These are phyloP conservation scores for Avicennia marina DNA, from an alignment of 257 asterid genomes.

Conservation along the genomic window DNA sequence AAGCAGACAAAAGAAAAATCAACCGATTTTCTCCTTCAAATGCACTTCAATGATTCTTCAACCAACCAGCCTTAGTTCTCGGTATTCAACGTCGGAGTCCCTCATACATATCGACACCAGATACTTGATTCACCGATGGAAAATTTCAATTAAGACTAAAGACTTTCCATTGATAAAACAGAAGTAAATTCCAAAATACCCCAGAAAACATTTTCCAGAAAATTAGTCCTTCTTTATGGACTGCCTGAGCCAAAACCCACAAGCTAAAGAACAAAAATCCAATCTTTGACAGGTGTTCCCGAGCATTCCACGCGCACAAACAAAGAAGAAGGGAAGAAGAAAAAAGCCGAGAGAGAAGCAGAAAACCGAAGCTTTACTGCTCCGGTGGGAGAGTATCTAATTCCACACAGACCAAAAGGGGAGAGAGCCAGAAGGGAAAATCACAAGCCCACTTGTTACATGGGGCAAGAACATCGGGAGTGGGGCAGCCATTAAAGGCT, in stretches of 20 bases:
- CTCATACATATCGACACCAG: not conserved
- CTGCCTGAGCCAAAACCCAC: too few relatives aligned
- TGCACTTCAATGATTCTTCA: constrained; percentile 5
- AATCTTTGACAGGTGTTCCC: constrained; percentile 38
- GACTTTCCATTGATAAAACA: not conserved
- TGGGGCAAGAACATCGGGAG: constrained; percentile 38
- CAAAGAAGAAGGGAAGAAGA: constrained; percentile 1
- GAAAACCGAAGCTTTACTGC: constrained; percentile 19
- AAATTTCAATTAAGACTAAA: constrained; percentile 14
- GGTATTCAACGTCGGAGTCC: constrained; percentile 10
- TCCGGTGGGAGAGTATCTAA: constrained; percentile 32
- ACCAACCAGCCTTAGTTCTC: not conserved
- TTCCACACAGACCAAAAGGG: constrained; percentile 54
- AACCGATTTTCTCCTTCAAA: constrained; percentile 2
- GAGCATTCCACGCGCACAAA: constrained; percentile 12
- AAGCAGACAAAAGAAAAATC: not conserved
- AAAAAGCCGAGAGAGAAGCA: constrained; percentile 9
- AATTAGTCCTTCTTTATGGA: constrained; percentile 7
- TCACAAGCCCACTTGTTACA: constrained; percentile 48
- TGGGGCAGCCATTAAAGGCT: constrained; percentile 78
- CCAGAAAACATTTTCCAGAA: constrained; percentile 15
- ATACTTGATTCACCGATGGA: constrained; percentile 5
- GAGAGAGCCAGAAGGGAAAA: constrained; percentile 28
- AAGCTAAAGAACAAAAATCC: constrained; percentile 24
- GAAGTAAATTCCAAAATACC: constrained; percentile 15